A percentile compares a stretch with the other conserved stretches of the same genome.
Conservation (phyloP, 257 asterid species). For the Salvia miltiorrhiza region DNA sequence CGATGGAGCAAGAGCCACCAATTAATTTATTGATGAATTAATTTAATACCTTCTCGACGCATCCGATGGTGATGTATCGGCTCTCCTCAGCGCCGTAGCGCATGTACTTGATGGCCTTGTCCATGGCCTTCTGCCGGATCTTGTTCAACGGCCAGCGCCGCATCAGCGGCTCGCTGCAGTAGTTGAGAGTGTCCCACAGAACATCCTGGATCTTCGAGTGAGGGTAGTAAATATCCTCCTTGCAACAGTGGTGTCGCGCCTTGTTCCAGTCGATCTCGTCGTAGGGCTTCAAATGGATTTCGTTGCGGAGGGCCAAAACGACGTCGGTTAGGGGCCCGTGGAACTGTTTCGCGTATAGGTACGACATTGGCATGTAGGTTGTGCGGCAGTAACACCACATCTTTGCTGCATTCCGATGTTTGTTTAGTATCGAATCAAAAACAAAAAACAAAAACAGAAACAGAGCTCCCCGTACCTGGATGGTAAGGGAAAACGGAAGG, state of each 20-base stretch:
- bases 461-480: too few species aligned
- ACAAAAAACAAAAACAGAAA: background rate
- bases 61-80: constrained; percentile 59
- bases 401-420: constrained; percentile 52
- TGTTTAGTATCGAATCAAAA: too few species aligned
- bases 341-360: constrained; percentile 52
- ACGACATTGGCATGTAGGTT: constrained; percentile 86
- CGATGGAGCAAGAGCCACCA: too few species aligned
- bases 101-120: constrained; percentile 58
- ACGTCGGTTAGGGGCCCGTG: constrained; percentile 67
- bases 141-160: constrained; percentile 69
- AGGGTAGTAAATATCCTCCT: constrained; percentile 72
- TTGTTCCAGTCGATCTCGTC: constrained; percentile 69
- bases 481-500: constrained; percentile 74
- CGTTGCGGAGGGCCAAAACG: constrained; percentile 58
- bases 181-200: constrained; percentile 57
- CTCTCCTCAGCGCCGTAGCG: constrained; percentile 58
- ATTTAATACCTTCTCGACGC: constrained; percentile 63
- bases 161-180: constrained; percentile 60
- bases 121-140: constrained; percentile 52
- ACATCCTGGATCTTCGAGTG: constrained; percentile 60
- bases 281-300: constrained; percentile 55
- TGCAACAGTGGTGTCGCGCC: constrained; percentile 73
- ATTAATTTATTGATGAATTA: too few species aligned
- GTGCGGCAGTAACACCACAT: constrained; percentile 92